Conservation (phyloP, 202 grass and related monocot genomes). For the Saccharum hybrid region DNA sequence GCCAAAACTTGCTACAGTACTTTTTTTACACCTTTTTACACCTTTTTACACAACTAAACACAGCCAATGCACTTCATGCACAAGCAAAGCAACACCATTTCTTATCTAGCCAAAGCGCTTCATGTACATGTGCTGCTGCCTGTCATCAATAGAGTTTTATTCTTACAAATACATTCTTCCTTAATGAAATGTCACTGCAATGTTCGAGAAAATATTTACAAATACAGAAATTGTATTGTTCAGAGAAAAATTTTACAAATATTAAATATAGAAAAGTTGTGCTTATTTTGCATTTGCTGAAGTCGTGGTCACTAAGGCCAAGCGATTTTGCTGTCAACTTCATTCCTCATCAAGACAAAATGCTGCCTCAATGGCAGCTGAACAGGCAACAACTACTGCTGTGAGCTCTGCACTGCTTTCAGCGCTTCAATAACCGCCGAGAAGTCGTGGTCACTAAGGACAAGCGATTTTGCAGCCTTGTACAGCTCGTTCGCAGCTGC, state of each 20-base stretch:
- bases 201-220: background rate
- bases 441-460: slow-evolving; percentile 74
- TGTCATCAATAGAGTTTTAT: background rate
- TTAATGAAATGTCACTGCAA: too few relatives aligned
- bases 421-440: slow-evolving; percentile 81
- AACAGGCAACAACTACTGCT: slow-evolving; percentile 38
- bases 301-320: too few relatives aligned
- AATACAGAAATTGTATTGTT: background rate
- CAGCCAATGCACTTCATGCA: background rate
- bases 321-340: background rate
- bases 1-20: too few relatives aligned
- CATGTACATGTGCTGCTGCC: background rate
- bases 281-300: too few relatives aligned
- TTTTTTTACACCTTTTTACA: too few relatives aligned
- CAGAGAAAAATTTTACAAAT: too few relatives aligned
- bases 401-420: slow-evolving; percentile 48
- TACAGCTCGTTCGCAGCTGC: slow-evolving; percentile 86
- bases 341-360: background rate
- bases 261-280: too few relatives aligned
- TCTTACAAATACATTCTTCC: background rate
- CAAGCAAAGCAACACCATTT: background rate
- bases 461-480: slow-evolving; percentile 76
- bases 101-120: background rate
- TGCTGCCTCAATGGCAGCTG: background rate
- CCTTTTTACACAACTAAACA: too few relatives aligned